Conservation (phyloP, 768 basidiomycete genomes). For the Cyclocybe aegerita region DNA sequence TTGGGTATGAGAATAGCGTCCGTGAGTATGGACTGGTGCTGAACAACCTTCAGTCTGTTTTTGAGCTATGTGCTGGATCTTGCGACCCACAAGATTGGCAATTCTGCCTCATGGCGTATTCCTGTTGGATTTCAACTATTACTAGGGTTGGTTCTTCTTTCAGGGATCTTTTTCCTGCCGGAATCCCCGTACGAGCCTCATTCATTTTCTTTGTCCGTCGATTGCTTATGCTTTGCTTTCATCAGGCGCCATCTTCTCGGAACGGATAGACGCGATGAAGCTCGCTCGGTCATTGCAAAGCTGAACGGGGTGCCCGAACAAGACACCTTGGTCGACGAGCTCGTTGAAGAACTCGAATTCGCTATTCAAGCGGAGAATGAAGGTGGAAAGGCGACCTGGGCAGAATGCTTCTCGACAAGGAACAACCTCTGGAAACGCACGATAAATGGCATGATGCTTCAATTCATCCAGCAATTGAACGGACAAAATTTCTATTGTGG, state of each 20-base stretch:
- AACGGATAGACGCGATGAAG: constrained; percentile 48
- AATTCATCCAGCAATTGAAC: constrained; percentile 79
- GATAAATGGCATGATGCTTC: constrained; percentile 78
- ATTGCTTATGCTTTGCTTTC: background rate
- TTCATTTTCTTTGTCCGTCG: background rate
- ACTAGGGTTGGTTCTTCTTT: constrained; percentile 66
- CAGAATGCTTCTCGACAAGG: constrained; percentile 71
- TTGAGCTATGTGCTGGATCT: constrained; percentile 71
- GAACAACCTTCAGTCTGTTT: constrained; percentile 50
- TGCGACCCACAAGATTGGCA: constrained; percentile 53
- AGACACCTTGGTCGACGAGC: constrained; percentile 57
- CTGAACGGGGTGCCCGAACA: constrained; percentile 64
- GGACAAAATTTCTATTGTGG: constrained; percentile 81
- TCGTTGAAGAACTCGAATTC: constrained; percentile 61
- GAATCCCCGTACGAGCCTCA: constrained; percentile 64
- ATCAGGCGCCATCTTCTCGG: constrained; percentile 72
- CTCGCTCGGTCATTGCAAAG: constrained; percentile 60
- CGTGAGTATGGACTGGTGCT: background rate
- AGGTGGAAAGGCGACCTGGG: constrained; percentile 77
- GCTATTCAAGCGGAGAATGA: constrained; percentile 74
- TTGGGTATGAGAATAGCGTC: constrained; percentile 44
- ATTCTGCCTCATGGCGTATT: constrained; percentile 70
- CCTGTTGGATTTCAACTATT: constrained; percentile 75
- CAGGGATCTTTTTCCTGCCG: constrained; percentile 73
- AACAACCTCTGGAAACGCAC: constrained; percentile 75